Evolutionary conservation across 768 basidiomycete genomes (phyloP), one percentile per base, ranked within the genome.

Genomic region (Pleurotus giganteus): DNA sequence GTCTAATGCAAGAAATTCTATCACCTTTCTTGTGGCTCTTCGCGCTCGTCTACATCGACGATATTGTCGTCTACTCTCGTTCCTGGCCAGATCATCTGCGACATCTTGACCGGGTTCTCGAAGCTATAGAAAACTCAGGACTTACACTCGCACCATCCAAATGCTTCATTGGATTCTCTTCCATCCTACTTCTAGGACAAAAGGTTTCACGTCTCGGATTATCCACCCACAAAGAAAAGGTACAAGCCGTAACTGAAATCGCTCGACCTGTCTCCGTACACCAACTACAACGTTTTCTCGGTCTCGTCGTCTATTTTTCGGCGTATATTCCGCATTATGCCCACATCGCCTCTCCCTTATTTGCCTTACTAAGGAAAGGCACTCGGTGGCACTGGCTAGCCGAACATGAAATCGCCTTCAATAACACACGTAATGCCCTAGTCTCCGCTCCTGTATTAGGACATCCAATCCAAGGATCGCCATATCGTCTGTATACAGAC

Each of bases 41-140:
- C 46, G 55, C 71, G 0, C 45, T 73, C 11, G 74, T 76, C 0
- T 78, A 77, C 45, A 74, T 77, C 8, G 71, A 78, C 43, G 69
- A 78, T 41, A 76, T 77, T 1, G 65, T 76, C 0, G 63, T 75
- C 0, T 76, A 64, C 47, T 71, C 69, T 0, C 36, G 50, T 27
- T 57, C 53, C 0, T 65, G 65, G 2, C 56, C 69, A 0, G 65
- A 75, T 1, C 72, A 77, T 54, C 0, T 69, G 1, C 0, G 37
- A 1, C 70, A 73, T 44, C 15, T 73, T 0, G 71, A 70, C 24
- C 11, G 51, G 4, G 68, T 74, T 0, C 53, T 73, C 2, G 19
- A 42, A 21, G 68, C 68, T 0, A 70, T 75, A 26, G 53, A 13
- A 1, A 36, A 54, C 1, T 60, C 69, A 0, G 58, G 60, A 21